phyloP scores from a whole-genome alignment of 805 yeast genomes.

The Nakazawaea populi region DNA sequence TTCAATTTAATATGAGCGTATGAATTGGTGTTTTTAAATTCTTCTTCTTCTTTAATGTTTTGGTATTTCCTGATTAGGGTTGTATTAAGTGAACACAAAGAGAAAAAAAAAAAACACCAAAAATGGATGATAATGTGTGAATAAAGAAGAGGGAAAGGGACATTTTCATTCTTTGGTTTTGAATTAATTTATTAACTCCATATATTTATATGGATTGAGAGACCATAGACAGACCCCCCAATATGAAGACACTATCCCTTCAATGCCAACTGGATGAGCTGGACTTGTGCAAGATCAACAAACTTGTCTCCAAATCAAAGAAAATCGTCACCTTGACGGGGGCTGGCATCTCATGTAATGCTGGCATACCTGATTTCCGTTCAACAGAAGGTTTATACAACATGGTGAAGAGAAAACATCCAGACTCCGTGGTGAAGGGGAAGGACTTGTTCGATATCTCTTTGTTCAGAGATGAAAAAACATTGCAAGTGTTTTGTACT shows the following conservation, averaged over 20 bases:
- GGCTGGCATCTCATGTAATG: constrained; percentile 95
- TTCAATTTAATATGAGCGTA: too few relatives aligned
- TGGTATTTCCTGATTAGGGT: background rate
- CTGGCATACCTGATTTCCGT: constrained; percentile 95
- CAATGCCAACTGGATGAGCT: background rate
- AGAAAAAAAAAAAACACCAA: background rate
- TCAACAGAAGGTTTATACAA: constrained; percentile 80
- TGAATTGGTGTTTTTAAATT: too few relatives aligned
- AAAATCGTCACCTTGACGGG: constrained; percentile 77
- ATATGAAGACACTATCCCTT: background rate
- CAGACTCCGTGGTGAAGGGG: constrained; percentile 66
- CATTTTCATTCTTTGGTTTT: too few relatives aligned
- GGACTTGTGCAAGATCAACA: constrained; percentile 12
- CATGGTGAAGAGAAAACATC: constrained; percentile 56
- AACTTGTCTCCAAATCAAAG: constrained; percentile 37
- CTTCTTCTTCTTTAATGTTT: background rate
- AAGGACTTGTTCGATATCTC: constrained; percentile 89
- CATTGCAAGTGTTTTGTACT: constrained; percentile 71
- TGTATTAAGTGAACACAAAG: background rate
- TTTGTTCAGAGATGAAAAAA: constrained; percentile 60
- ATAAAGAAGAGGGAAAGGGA: too few relatives aligned
- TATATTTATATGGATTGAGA: too few relatives aligned
- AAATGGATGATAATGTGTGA: too few relatives aligned
- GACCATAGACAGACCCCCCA: too few relatives aligned
- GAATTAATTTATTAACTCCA: too few relatives aligned